Conservation (phyloP, 148 eudicot genomes). For the Dysphania ambrosioides region DNA sequence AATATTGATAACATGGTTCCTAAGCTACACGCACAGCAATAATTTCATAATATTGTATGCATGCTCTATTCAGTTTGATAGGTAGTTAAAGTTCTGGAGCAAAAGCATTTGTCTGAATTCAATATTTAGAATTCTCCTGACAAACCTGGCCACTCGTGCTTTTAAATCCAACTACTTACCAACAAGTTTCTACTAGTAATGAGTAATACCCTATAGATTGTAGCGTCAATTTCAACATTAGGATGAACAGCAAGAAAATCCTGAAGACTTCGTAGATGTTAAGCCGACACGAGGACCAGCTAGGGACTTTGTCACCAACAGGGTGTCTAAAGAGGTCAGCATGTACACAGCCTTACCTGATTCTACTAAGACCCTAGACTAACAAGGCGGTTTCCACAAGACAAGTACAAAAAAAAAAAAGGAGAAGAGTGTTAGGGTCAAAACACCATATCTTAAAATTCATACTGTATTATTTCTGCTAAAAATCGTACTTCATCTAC, state of each 20-base stretch:
- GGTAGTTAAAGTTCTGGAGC: neutral
- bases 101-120: neutral
- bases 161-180: no score
- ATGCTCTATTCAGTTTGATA: neutral
- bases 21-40: neutral
- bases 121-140: neutral
- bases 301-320: neutral
- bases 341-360: neutral
- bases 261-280: neutral
- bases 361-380: neutral
- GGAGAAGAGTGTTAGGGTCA: neutral
- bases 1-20: neutral
- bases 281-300: neutral
- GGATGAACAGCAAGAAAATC: neutral
- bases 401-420: neutral
- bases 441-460: neutral
- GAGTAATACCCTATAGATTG: no score
- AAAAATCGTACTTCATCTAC: neutral
- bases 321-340: neutral
- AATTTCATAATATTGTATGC: neutral
- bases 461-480: neutral
- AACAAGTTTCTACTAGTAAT: no score
- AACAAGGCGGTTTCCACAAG: neutral
- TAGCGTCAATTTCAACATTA: neutral
- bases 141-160: neutral